Conservation (phyloP, 768 basidiomycete genomes). For the Auricularia cornea region DNA sequence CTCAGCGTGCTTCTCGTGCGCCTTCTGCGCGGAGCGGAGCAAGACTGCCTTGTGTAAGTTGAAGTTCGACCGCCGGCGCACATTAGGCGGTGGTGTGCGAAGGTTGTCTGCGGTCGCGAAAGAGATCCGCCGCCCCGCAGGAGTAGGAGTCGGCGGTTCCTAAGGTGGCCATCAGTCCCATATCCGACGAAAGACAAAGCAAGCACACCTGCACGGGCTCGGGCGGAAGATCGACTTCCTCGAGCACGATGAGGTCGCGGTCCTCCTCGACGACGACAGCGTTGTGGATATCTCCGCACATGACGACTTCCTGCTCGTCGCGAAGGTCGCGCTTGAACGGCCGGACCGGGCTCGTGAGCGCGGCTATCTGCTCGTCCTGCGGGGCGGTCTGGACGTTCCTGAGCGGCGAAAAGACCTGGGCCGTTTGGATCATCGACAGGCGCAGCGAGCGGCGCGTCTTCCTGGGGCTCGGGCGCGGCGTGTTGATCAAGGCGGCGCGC, state of each 20-base stretch:
- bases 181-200: constrained; percentile 7
- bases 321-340: constrained; percentile 24
- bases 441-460: constrained; percentile 42
- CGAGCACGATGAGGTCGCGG: constrained; percentile 61
- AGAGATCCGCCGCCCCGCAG: neutral
- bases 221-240: constrained; percentile 42
- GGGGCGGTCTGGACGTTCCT: constrained; percentile 14
- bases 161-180: constrained; percentile 7
- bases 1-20: constrained; percentile 28
- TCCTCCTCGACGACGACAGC: constrained; percentile 66
- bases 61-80: constrained; percentile 31
- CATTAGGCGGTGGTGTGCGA: constrained; percentile 13
- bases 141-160: constrained; percentile 12
- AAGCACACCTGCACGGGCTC: constrained; percentile 6
- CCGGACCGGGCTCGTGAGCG: neutral
- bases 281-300: constrained; percentile 49
- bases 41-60: constrained; percentile 58
- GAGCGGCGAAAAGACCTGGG: constrained; percentile 61
- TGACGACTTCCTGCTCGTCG: constrained; percentile 37
- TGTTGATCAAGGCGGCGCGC: constrained; percentile 38
- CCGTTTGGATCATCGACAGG: constrained; percentile 68
- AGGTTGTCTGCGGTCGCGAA: constrained; percentile 19
- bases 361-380: constrained; percentile 11
- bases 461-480: constrained; percentile 7
- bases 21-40: constrained; percentile 49